Evolutionary conservation across 805 yeast genomes (phyloP).

Genomic region (Sungouiozyma intestinalis): DNA sequence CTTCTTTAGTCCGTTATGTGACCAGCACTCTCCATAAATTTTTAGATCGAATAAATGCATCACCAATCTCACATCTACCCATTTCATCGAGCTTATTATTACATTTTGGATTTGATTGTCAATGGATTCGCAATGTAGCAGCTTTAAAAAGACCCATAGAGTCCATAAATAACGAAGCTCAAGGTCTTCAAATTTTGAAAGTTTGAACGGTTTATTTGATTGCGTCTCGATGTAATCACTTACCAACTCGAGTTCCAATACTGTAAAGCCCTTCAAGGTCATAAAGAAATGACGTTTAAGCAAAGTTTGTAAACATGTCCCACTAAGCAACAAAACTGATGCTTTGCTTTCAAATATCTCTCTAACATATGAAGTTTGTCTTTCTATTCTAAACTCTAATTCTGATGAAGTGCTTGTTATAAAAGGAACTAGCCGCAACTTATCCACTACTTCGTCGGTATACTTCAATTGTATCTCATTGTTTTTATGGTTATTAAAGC

Average conservation of each 20-base stretch:
- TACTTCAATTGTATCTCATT: constrained; percentile 1
- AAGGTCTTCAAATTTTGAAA: constrained; percentile 10
- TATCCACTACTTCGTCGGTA: constrained; percentile 13
- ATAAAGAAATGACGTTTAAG: constrained; percentile 14
- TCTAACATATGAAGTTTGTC: constrained; percentile 17
- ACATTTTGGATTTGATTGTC: constrained; percentile 9
- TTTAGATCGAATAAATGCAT: constrained; percentile 18
- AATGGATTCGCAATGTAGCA: constrained; percentile 18
- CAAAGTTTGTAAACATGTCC: constrained; percentile 12
- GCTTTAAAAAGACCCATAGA: constrained; percentile 14
- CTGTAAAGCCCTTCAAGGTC: constrained; percentile 15
- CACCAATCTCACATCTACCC: constrained; percentile 21
- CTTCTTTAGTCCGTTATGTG: constrained; percentile 19
- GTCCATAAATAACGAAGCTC: constrained; percentile 15
- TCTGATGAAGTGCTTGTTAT: constrained; percentile 6
- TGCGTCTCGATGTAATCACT: constrained; percentile 9
- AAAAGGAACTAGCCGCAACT: constrained; percentile 17
- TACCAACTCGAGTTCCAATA: constrained; percentile 12
- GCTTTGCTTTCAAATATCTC: constrained; percentile 12
- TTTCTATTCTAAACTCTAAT: constrained; percentile 15
- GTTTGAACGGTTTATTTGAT: not conserved
- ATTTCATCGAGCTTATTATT: constrained; percentile 13
- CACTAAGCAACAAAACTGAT: constrained; percentile 12
- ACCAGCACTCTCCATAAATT: constrained; percentile 24
- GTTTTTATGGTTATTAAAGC: constrained; percentile 2